Percentiles rank a stretch among this genome's conserved stretches.
Evolutionary conservation across 2,329 filamentous ascomycete genomes (phyloP).

Genomic region (Alternaria arborescens): DNA sequence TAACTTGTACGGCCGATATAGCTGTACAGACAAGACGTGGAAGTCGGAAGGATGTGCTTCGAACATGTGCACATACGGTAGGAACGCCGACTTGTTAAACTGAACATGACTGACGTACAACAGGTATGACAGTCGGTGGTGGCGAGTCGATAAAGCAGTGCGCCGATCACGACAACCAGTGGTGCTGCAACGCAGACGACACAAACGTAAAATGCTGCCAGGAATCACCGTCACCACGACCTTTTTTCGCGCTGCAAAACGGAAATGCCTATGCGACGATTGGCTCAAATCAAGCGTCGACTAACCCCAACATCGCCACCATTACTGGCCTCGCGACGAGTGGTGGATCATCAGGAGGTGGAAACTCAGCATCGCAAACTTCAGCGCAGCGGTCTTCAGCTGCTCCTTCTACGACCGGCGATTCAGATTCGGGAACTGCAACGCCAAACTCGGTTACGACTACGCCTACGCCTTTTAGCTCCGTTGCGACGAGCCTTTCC

Average conservation of each 20-base stretch:
- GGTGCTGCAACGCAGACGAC: conserved; percentile 48
- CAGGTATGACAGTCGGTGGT: conserved; percentile 36
- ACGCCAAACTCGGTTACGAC: conserved; percentile 4
- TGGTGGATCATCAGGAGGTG: conserved; percentile 16
- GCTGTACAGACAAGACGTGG: conserved; percentile 49
- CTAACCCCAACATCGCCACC: conserved; percentile 30
- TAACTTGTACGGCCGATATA: conserved; percentile 44
- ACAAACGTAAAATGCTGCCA: conserved; percentile 44
- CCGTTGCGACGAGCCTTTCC: conserved; percentile 32
- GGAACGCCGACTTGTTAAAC: background rate
- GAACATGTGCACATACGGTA: conserved; percentile 49
- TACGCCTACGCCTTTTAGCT: conserved; percentile 32
- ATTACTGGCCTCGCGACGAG: conserved; percentile 36
- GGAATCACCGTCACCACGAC: conserved; percentile 39
- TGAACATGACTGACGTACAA: background rate
- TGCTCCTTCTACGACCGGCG: conserved; percentile 9
- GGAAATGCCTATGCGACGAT: conserved; percentile 46
- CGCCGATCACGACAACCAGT: conserved; percentile 42
- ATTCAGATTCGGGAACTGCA: conserved; percentile 5
- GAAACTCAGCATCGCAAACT: conserved; percentile 24
- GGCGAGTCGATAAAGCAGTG: conserved; percentile 47
- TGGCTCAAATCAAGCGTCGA: conserved; percentile 33
- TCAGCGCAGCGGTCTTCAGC: conserved; percentile 11
- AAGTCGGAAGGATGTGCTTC: conserved; percentile 42
- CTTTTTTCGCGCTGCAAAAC: conserved; percentile 45